phyloP scores from a whole-genome alignment of 257 asterid species.

The Nicotiana knightiana region DNA sequence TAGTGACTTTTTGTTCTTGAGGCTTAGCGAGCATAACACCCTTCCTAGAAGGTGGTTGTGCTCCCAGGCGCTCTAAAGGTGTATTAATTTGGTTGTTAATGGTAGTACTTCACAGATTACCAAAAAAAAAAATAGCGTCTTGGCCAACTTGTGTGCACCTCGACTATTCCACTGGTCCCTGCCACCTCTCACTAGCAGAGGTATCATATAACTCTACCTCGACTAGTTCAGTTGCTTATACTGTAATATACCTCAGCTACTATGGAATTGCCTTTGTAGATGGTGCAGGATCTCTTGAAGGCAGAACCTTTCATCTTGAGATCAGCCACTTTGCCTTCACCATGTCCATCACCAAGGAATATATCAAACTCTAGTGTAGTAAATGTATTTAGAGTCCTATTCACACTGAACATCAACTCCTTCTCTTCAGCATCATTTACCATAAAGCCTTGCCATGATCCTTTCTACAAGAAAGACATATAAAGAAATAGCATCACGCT shows the following conservation, averaged over 20 bases:
- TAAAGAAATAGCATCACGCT: neutral
- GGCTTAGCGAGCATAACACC: too few relatives aligned
- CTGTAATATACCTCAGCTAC: conserved; percentile 62
- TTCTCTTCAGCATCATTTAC: conserved; percentile 33
- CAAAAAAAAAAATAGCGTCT: neutral
- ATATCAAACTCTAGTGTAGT: conserved; percentile 54
- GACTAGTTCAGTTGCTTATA: neutral
- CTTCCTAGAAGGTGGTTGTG: too few relatives aligned
- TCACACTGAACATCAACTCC: conserved; percentile 45
- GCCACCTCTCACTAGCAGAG: neutral
- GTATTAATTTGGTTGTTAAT: too few relatives aligned
- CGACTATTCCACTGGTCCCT: neutral
- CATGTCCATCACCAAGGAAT: conserved; percentile 31
- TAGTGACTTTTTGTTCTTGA: too few relatives aligned
- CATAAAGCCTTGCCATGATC: conserved; percentile 62
- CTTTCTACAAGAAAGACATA: conserved; percentile 36
- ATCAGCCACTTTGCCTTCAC: conserved; percentile 41
- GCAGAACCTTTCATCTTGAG: conserved; percentile 82
- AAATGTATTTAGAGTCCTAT: conserved; percentile 39
- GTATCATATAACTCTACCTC: neutral
- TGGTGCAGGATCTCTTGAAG: conserved; percentile 79
- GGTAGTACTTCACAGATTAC: too few relatives aligned
- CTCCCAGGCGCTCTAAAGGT: too few relatives aligned
- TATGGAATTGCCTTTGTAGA: conserved; percentile 61
- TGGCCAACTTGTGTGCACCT: neutral